Base-by-base conservation (phyloP, 805 yeast genomes). In the Phaffomyces antillensis region DNA sequence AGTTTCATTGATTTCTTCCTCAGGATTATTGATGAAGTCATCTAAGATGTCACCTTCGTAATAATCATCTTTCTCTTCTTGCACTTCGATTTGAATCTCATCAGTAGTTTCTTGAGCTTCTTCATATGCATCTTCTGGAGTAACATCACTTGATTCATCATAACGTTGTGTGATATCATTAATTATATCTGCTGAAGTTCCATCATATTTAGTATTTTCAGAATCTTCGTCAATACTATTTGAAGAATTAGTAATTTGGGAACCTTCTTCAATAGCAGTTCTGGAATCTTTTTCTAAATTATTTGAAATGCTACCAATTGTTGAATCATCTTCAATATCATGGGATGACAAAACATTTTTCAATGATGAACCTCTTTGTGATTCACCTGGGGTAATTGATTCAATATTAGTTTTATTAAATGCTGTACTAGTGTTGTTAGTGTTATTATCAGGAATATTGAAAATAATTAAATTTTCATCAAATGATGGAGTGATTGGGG, bases 401-500 rank as follows among this genome's bases (percentile, higher is more conserved):
- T 11, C 12, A 13, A 6, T 36, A 10, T 23, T 17, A 24, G 26
- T n/a, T 13, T 4, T 20, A 17, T 15, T 32, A 6, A 6, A 8
- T 10, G 30, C 11, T 11, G 30, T 5, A 28, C 12, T 13, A 6
- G 33, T 35, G 7, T 4, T 10, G 12, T 15, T 10, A 13, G 24
- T 16, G 16, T 20, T 35, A 13, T 13, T 36, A 11, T 26, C 30
- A 5, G 17, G 15, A 9, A 25, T 24, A 7, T 36, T 17, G 13
- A 20, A 23, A 7, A 37, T 30, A 9, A 44, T 39, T 9, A 44
- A 13, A 7, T 28, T 33, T 10, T 40, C 43, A 26, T 46, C 55
- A 11, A 47, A 36, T 15, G 54, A 51, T 34, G 63, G 60, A 6
- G 53, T 48, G 26, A 59, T 69, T 36, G 64, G 68, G 7, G 64